These are phyloP conservation scores for Conticribra weissflogii DNA, from an alignment of 108 stramenopile species.

Conservation along the genomic window DNA sequence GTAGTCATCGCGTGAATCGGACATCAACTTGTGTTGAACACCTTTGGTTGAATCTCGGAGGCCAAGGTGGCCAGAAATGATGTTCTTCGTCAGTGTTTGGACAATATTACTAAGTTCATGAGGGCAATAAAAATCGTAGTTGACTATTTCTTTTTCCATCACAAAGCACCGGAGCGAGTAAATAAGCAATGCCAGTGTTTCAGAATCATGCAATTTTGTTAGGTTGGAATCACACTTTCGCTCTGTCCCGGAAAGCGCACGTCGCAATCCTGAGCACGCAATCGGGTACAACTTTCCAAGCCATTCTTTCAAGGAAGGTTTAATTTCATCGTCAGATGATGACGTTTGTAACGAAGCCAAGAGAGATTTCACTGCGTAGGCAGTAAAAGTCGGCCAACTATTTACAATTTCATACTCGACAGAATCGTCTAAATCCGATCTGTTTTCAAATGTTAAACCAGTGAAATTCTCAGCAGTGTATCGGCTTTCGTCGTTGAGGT, in stretches of 20 bases:
- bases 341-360: conserved; percentile 24
- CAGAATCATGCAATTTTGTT: too few species aligned
- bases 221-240: too few species aligned
- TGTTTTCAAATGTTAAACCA: conserved; percentile 45
- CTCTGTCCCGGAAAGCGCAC: conserved; percentile 22
- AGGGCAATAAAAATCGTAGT: conserved; percentile 1
- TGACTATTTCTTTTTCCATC: conserved; percentile 9
- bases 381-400: conserved; percentile 55
- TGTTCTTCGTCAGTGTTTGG: conserved; percentile 26
- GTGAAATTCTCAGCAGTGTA: conserved; percentile 6
- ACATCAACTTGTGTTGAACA: too few species aligned
- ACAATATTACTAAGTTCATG: conserved; percentile 23
- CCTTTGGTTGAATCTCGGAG: conserved; percentile 4
- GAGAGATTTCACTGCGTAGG: conserved; percentile 43
- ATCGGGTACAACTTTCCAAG: conserved; percentile 54
- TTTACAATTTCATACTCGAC: conserved; percentile 29
- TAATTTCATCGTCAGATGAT: conserved; percentile 19
- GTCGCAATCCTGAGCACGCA: conserved; percentile 49
- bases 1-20: background rate
- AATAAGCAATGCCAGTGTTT: conserved; percentile 14
- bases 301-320: conserved; percentile 47
- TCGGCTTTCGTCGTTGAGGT: background rate
- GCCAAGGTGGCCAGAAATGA: conserved; percentile 24
- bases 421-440: conserved; percentile 35
- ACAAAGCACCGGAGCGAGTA: conserved; percentile 32